Evolutionary conservation across 495 filamentous ascomycete genomes (phyloP), one percentile per base, ranked within the genome.

Genomic region (Daldinia caldariorum): DNA sequence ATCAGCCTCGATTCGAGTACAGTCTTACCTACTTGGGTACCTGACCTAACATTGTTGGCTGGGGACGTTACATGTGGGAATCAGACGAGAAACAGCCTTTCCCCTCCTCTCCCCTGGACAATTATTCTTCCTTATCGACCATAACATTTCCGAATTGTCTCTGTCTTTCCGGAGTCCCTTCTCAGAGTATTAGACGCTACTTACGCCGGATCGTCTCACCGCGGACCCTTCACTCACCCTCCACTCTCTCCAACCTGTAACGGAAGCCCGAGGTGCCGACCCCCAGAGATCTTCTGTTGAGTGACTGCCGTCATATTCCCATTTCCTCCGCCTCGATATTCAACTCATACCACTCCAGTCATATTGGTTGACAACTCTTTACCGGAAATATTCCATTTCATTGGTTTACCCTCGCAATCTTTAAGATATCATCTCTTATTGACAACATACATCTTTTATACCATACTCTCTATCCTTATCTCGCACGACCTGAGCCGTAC

Each of bases 51-150:
- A 26, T 43, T 62, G 68, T 71, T 63, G 63, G 69, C 54, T 50
- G 29, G 63, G 31, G 69, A 63, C 69, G 63, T 71, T 71, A 63
- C 69, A 71, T 71, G 69, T 63, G 61, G 57, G 37, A 67, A 67
- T 71, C 69, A 34, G 63, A 71, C 59, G 59, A 71, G 58, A 13
- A 53, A 63, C 53, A 59, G 32, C 50, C 45, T 60, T 43, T 60
- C 41, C 59, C 63, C 55, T 61, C 59, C 58, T 41, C 69, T 63
- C 69, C 59, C 32, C 55, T 58, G 63, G 59, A 47, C 53, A 58
- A 50, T 63, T 49, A 62, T 50, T 67, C 43, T 63, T 67, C 58
- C 68, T 59, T 67, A 67, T 67, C 63, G 43, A 59, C 20, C 59
- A 55, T 49, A 50, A 63, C 43, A 51, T 61, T 61, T 31, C 26